These are phyloP conservation scores for Phenoliferia sp. DNA, from an alignment of 1,284 basidiomycete genomes.

Conservation along the genomic window DNA sequence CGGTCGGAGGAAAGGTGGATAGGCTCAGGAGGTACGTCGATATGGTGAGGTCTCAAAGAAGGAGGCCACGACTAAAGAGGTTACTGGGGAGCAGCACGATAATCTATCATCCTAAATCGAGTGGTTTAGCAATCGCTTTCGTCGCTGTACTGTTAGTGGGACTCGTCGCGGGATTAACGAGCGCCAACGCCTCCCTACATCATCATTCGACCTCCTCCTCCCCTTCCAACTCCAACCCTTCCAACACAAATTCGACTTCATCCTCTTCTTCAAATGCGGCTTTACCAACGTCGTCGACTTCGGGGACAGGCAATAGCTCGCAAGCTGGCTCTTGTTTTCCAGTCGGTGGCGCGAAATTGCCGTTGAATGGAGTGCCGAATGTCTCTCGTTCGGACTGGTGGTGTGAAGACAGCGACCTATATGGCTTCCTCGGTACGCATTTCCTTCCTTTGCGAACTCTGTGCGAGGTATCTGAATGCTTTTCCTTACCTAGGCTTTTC, in stretches of 20 bases:
- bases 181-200: not conserved
- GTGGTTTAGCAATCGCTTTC: too few relatives aligned
- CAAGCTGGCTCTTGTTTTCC: not conserved
- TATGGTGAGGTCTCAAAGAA: too few relatives aligned
- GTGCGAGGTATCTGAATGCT: too few relatives aligned
- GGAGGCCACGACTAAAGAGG: too few relatives aligned
- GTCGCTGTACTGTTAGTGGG: not conserved
- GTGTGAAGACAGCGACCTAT: not conserved
- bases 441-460: too few relatives aligned
- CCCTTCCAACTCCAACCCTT: not conserved
- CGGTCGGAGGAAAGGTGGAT: too few relatives aligned
- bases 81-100: too few relatives aligned
- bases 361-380: not conserved
- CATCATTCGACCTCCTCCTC: not conserved
- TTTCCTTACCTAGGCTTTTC: too few relatives aligned
- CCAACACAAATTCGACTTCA: not conserved
- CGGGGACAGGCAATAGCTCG: too few relatives aligned
- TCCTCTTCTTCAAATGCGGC: not conserved
- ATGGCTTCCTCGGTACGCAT: not conserved
- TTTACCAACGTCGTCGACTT: too few relatives aligned
- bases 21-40: too few relatives aligned
- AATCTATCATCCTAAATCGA: too few relatives aligned
- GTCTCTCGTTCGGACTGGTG: not conserved
- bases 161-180: not conserved
- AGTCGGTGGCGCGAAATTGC: not conserved